Conservation (phyloP, 257 asterid species). For the Lavandula angustifolia region DNA sequence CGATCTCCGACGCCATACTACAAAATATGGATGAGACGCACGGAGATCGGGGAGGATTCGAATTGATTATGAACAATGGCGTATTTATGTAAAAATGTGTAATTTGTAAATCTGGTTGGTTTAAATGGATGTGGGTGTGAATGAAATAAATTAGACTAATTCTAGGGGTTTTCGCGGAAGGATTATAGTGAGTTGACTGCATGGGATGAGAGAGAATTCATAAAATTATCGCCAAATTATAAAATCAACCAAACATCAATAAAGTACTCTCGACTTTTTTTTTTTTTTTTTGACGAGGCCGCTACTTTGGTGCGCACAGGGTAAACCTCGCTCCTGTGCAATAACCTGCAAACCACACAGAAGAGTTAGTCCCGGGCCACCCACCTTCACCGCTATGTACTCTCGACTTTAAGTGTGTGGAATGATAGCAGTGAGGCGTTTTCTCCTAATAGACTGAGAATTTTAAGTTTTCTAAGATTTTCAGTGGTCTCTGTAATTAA, state of each 20-base stretch:
- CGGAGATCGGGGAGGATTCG: conserved; percentile 43
- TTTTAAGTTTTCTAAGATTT: no score
- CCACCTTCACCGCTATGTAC: no score
- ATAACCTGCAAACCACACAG: no score
- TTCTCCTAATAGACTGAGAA: no score
- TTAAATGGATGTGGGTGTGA: background rate
- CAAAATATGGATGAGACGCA: conserved; percentile 27
- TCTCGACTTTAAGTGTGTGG: no score
- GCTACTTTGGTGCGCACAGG: no score
- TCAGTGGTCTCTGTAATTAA: no score
- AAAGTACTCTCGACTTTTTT: no score
- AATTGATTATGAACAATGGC: conserved; percentile 36
- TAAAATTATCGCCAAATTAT: conserved; percentile 9
- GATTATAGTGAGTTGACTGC: conserved; percentile 42
- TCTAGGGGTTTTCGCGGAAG: conserved; percentile 58
- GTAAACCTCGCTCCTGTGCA: no score
- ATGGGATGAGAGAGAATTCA: conserved; percentile 23
- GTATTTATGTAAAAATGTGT: background rate
- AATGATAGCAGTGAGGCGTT: no score
- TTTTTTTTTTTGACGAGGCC: no score
- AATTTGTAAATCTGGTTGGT: conserved; percentile 1
- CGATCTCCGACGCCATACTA: conserved; percentile 91
- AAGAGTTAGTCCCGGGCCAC: no score
- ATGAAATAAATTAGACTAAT: conserved; percentile 31
- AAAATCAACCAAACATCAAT: background rate